These are phyloP conservation scores for Hyphodiscus hymeniophilus DNA, from an alignment of 495 filamentous ascomycete species.

Conservation along the genomic window DNA sequence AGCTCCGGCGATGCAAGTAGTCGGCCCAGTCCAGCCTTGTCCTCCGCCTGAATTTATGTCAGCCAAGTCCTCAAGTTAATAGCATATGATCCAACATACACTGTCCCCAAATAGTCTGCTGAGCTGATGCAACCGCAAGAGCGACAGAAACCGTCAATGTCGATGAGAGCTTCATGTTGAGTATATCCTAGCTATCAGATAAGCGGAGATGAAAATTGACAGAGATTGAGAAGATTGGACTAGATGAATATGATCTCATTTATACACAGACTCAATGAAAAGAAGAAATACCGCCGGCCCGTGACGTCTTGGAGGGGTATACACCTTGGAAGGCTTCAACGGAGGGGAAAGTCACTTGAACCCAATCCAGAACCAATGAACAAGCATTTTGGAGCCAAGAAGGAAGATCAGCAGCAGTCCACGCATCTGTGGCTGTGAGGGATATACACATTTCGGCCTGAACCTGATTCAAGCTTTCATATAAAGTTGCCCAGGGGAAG, in stretches of 20 bases:
- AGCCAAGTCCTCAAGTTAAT: constrained; percentile 6
- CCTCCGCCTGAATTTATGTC: too few relatives aligned
- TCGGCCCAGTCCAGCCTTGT: constrained; percentile 18
- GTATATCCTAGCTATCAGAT: background rate
- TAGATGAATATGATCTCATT: background rate
- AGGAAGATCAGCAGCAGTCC: too few relatives aligned
- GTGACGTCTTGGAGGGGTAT: background rate
- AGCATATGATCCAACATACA: background rate
- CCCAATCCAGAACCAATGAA: background rate
- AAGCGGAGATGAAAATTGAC: background rate
- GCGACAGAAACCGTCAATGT: background rate
- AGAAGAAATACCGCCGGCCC: background rate
- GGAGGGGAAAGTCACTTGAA: background rate
- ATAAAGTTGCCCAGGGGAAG: too few relatives aligned
- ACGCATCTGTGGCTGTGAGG: too few relatives aligned
- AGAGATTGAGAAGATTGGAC: background rate
- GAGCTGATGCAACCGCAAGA: background rate
- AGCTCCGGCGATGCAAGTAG: constrained; percentile 14
- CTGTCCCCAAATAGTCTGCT: background rate
- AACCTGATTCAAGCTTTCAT: too few relatives aligned
- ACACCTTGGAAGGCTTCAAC: background rate
- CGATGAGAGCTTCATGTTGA: background rate
- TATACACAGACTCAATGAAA: background rate
- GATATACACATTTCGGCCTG: too few relatives aligned
- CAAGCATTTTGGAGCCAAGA: background rate